Evolutionary conservation across 2,329 filamentous ascomycete species (phyloP), one percentile per base, ranked within the genome.

Genomic region (Aureobasidium sp.): DNA sequence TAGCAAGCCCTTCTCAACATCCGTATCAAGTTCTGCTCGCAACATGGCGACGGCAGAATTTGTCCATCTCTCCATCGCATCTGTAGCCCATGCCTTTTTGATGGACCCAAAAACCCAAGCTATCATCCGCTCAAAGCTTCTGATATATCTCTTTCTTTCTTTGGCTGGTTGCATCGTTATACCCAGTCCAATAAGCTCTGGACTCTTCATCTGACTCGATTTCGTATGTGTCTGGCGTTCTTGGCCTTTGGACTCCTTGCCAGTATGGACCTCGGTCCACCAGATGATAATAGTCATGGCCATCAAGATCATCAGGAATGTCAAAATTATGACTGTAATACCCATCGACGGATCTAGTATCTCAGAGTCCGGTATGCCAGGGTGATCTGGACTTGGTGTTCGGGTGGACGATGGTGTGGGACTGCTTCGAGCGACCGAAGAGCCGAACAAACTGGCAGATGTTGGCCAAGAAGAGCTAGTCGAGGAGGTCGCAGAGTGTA

Each of bases 31-130:
- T 8, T 49, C 44, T 6, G 9, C 5, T 16, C 44, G 44, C 10
- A 4, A 37, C 16, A 5, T 41, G 55, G 25, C 39, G 10, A 41
- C 27, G 7, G 27, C 55, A 59, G 13, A 41, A 5, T 59, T 4
- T 3, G 15, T 30, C 41, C 29, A 32, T 21, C 21, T 15, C 10
- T 15, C 42, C 1, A 48, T 21, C 0, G 10, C 7, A 5, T 15
- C 10, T 8, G 6, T 21, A 21, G 5, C 6, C 4, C 5, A n/a
- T 8, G 15, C 44, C 21, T 2, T 27, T 16, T 34, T 13, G 16
- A 5, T 15, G n/a, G 21, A 3, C 0, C 6, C 1, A 15, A 15
- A 2, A 1, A 34, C 3, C 29, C 29, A 49, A 2, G 1, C n/a
- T 11, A n/a, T n/a, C 30, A 49, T 3, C 10, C 30, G 30, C 30